Conservation (phyloP, 202 grass and related monocot species). For the Bolboschoenoplectus hybrid region DNA sequence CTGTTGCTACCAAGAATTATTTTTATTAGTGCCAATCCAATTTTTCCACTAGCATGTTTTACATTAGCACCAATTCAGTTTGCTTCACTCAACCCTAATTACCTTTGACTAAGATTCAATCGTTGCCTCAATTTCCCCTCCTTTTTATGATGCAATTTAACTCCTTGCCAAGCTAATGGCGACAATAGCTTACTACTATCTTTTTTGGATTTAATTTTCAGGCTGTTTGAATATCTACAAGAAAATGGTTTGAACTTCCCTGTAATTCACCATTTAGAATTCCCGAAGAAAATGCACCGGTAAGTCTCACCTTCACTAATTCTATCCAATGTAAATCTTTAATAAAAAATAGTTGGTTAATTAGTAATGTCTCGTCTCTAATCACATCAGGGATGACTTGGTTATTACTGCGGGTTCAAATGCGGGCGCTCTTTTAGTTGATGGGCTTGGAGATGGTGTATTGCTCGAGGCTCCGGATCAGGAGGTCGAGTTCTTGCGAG, state of each 20-base stretch:
- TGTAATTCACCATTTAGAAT: conserved; percentile 91
- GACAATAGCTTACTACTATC: conserved; percentile 11
- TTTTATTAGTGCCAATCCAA: neutral
- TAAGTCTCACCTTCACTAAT: conserved; percentile 32
- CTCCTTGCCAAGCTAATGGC: neutral
- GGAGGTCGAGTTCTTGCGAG: conserved; percentile 79
- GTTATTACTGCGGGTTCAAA: conserved; percentile 88
- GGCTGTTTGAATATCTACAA: conserved; percentile 89
- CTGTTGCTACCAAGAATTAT: neutral
- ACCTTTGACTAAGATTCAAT: neutral
- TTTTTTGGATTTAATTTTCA: conserved; percentile 46
- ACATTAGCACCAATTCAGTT: conserved; percentile 9
- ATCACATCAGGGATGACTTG: conserved; percentile 79
- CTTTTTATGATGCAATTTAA: conserved; percentile 11
- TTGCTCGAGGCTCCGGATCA: conserved; percentile 74
- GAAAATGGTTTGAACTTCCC: conserved; percentile 76
- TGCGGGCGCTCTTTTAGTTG: conserved; percentile 88
- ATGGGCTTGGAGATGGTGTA: conserved; percentile 95
- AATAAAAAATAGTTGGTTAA: conserved; percentile 23
- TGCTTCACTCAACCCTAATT: conserved; percentile 26
- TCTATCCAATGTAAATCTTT: neutral
- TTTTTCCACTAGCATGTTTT: neutral
- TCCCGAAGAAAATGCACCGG: conserved; percentile 69
- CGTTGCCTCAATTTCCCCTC: conserved; percentile 9
- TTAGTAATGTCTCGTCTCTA: neutral